These are phyloP conservation scores for Sarcodon aspratus DNA, from an alignment of 768 basidiomycete genomes.

Conservation along the genomic window DNA sequence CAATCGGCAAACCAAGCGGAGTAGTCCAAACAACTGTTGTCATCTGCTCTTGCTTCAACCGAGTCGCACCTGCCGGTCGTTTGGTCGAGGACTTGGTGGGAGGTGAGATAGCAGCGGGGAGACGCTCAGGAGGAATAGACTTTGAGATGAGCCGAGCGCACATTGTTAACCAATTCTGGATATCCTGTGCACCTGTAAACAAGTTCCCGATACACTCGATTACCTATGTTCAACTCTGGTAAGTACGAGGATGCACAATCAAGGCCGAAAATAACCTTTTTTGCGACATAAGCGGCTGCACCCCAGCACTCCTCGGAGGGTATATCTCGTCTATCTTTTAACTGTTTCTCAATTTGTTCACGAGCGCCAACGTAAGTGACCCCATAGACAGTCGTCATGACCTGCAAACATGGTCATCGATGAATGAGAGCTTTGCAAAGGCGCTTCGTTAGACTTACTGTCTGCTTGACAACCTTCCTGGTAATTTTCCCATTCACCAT, in stretches of 20 bases:
- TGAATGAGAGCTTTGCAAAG: not conserved
- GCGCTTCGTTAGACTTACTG: constrained; percentile 33
- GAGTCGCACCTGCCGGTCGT: constrained; percentile 18
- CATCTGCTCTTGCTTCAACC: constrained; percentile 83
- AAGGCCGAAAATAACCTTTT: constrained; percentile 32
- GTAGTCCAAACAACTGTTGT: constrained; percentile 95
- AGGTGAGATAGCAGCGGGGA: constrained; percentile 32
- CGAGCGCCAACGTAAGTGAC: constrained; percentile 93
- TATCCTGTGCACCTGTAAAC: constrained; percentile 84
- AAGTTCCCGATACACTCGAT: constrained; percentile 82
- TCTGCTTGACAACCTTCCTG: constrained; percentile 96
- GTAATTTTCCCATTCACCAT: constrained; percentile 69
- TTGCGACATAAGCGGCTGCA: constrained; percentile 72
- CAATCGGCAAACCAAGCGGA: constrained; percentile 87
- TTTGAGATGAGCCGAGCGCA: constrained; percentile 80
- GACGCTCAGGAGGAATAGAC: constrained; percentile 65
- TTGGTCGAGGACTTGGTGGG: constrained; percentile 3
- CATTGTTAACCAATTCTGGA: constrained; percentile 84
- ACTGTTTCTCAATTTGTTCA: constrained; percentile 87
- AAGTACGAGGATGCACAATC: not conserved
- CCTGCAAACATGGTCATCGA: constrained; percentile 25
- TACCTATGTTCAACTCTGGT: constrained; percentile 26
- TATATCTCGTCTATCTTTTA: constrained; percentile 66
- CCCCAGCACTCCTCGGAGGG: constrained; percentile 62
- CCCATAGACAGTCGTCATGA: constrained; percentile 99